Percentiles rank a stretch among this genome's conserved stretches.
These are phyloP conservation scores for Phytophthora colocasiae DNA, from an alignment of 352 stramenopile species.

Conservation along the genomic window DNA sequence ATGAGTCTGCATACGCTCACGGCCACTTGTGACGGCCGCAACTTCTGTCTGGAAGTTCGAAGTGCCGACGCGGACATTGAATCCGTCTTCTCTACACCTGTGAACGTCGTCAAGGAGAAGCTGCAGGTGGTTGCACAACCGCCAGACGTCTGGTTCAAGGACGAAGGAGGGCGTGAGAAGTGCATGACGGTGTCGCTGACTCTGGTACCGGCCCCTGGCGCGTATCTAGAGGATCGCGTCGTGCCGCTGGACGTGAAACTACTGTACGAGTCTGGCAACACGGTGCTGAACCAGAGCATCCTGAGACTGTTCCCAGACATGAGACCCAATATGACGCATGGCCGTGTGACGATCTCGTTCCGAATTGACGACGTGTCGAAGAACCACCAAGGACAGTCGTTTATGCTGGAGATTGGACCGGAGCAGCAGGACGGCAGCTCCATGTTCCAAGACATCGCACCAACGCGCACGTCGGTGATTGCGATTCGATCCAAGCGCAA, in stretches of 20 bases:
- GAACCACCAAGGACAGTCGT: conserved; percentile 97
- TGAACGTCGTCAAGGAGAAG: conserved; percentile 83
- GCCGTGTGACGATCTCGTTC: conserved; percentile 90
- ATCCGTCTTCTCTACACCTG: conserved; percentile 66
- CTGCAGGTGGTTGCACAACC: conserved; percentile 80
- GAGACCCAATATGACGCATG: conserved; percentile 87
- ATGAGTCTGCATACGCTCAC: conserved; percentile 61
- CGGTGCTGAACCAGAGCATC: conserved; percentile 92
- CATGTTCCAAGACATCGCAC: conserved; percentile 92
- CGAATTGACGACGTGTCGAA: conserved; percentile 97
- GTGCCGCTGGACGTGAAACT: conserved; percentile 75
- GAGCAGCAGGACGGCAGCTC: conserved; percentile 83
- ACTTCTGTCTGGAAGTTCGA: conserved; percentile 76
- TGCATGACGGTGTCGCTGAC: conserved; percentile 92
- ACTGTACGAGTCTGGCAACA: conserved; percentile 87
- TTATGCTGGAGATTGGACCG: conserved; percentile 90
- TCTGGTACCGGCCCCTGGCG: conserved; percentile 76
- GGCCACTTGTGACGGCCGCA: conserved; percentile 62
- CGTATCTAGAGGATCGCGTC: conserved; percentile 77
- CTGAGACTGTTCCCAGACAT: conserved; percentile 89
- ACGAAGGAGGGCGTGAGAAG: conserved; percentile 96
- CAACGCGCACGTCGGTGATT: conserved; percentile 88
- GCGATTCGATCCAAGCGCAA: conserved; percentile 96
- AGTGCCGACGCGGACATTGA: conserved; percentile 59
- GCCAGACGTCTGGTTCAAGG: conserved; percentile 96